Conservation (phyloP, 2,329 filamentous ascomycete species). For the Scedosporium minutisporum region DNA sequence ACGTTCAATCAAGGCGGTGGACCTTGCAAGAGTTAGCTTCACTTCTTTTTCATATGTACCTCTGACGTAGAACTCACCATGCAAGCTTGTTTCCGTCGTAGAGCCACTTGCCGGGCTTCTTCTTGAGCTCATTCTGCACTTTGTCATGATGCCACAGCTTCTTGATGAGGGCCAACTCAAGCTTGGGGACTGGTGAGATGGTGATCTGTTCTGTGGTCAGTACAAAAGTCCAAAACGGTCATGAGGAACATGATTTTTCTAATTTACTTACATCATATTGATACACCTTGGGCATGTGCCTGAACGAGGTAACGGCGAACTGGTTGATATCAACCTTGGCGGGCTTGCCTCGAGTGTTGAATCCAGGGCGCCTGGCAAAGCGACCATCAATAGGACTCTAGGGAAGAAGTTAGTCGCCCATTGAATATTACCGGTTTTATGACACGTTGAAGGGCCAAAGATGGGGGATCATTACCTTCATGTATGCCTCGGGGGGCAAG, state of each 20-base stretch:
- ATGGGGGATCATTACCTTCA: constrained; percentile 21
- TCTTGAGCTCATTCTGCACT: constrained; percentile 45
- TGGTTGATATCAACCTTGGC: constrained; percentile 60
- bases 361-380: constrained; percentile 39
- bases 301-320: constrained; percentile 54
- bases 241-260: not conserved
- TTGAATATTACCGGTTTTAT: not conserved
- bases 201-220: constrained; percentile 9
- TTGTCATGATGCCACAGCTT: constrained; percentile 64
- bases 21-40: constrained; percentile 18
- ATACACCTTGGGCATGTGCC: constrained; percentile 51
- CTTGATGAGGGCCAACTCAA: constrained; percentile 48
- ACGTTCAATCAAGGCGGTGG: constrained; percentile 28
- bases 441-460: not conserved
- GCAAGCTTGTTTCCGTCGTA: constrained; percentile 79
- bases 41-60: not conserved
- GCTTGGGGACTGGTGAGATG: constrained; percentile 7
- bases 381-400: constrained; percentile 18
- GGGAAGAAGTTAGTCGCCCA: not conserved
- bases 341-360: constrained; percentile 47
- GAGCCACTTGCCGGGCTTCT: constrained; percentile 46
- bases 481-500: constrained; percentile 47
- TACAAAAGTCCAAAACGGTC: not conserved
- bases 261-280: constrained; percentile 73
- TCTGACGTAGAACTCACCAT: constrained; percentile 48